phyloP scores from a whole-genome alignment of 805 yeast genomes.

The Starmerella vaccinii region DNA sequence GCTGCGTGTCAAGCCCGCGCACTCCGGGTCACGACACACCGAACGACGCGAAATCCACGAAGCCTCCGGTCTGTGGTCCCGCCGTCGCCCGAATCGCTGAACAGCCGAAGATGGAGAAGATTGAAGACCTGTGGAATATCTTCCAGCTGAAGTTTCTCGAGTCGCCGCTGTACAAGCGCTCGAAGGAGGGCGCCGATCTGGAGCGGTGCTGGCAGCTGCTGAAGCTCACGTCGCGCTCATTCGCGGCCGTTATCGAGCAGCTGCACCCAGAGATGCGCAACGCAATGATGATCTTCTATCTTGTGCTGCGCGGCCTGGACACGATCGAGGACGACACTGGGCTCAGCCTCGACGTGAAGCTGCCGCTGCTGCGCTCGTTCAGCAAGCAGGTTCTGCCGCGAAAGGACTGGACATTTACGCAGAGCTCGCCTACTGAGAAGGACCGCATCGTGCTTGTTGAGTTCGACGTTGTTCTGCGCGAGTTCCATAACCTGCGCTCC shows the following conservation, averaged over 20 bases:
- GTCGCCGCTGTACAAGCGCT: slow-evolving; percentile 12
- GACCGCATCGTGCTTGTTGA: slow-evolving; percentile 76
- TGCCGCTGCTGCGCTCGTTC: slow-evolving; percentile 64
- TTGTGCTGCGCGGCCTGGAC: slow-evolving; percentile 81
- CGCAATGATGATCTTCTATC: slow-evolving; percentile 69
- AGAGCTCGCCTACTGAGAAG: slow-evolving; percentile 58
- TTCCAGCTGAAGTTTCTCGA: slow-evolving; percentile 17
- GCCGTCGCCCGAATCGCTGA: too few species aligned
- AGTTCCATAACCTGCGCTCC: slow-evolving; percentile 62
- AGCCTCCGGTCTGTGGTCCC: too few species aligned
- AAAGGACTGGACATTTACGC: slow-evolving; percentile 73
- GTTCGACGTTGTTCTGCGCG: slow-evolving; percentile 57
- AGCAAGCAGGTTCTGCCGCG: slow-evolving; percentile 45
- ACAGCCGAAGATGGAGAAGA: slow-evolving; percentile 9
- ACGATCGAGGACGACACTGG: slow-evolving; percentile 96
- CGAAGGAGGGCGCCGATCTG: slow-evolving; percentile 30
- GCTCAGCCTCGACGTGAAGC: slow-evolving; percentile 55
- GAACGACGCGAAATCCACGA: too few species aligned
- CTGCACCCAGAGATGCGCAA: slow-evolving; percentile 80
- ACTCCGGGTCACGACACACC: background rate
- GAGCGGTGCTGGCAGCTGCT: slow-evolving; percentile 59
- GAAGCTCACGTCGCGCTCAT: slow-evolving; percentile 70
- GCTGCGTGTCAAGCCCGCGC: background rate
- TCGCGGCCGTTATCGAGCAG: slow-evolving; percentile 87
- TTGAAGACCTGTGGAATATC: slow-evolving; percentile 17